Base-by-base conservation (phyloP, 495 filamentous ascomycete species). In the Niebla homalea region DNA sequence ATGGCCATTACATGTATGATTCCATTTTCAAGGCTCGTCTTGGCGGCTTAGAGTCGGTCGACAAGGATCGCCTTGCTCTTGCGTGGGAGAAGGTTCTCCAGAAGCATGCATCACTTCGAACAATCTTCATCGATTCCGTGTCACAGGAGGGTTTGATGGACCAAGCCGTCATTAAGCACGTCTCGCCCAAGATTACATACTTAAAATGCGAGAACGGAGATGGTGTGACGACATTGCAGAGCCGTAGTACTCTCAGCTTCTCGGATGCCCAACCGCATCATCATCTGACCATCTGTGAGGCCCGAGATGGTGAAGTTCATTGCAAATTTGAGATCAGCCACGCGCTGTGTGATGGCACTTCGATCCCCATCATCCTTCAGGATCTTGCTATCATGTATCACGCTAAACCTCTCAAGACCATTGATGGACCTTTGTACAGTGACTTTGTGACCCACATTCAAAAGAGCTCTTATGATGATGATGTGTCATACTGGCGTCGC, bases 41-140 rank as follows among this genome's bases (percentile, higher is more conserved):
- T 45, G 22, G 12, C 49, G 14, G 21, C 20, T 16, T 55, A 1
- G 26, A 14, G 10, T 36, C 5, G 12, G 43, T 68, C 8, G 60
- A 64, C 43, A 39, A 57, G 5, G 40, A 53, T 3, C 57, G 50
- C 35, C 46, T 74, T 3, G 51, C 52, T 7, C 40, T 40, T 12
- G 73, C 74, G 1, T 78, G 75, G 76, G 57, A 63, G 41, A 54
- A 57, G 6, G 65, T 78, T 0, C 68, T 77, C 5, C 47, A 63
- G 3, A 67, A 63, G 19, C 72, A 77, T 48, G 56, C 71, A 0
- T 57, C 66, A 11, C 62, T 78, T 11, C 55, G 75, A 19, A 74
- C 75, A 0, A 60, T 72, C 15, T 74, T 76, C 39, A 57, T 73
- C 22, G 63, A 72, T 3, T 63, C 60, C 43, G 57, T 62, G n/a